phyloP scores from a whole-genome alignment of 225 moss, liverwort and hornwort genomes.

The Bryoerythrophyllum caledonicum region DNA sequence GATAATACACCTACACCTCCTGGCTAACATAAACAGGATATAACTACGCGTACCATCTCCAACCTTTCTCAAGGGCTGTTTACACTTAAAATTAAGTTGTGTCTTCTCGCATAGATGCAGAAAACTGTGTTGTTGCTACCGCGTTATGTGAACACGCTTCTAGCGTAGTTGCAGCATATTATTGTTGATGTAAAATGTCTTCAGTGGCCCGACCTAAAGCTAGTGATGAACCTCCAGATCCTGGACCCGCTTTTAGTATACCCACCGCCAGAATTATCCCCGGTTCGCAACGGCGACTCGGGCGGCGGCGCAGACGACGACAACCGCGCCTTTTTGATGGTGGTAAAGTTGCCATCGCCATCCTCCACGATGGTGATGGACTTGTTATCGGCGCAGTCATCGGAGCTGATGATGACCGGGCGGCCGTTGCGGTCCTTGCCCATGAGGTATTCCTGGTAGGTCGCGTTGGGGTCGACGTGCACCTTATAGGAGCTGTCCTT shows the following conservation, averaged over 20 bases:
- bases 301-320: neutral
- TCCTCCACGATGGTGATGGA: conserved; percentile 41
- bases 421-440: conserved; percentile 48
- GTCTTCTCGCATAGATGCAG: no score
- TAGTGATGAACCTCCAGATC: conserved; percentile 17
- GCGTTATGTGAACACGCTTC: no score
- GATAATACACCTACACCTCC: neutral
- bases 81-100: no score
- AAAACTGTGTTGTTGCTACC: no score
- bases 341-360: conserved; percentile 18
- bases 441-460: conserved; percentile 56
- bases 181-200: no score
- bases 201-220: conserved; percentile 18
- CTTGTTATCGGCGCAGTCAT: conserved; percentile 56
- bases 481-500: conserved; percentile 19
- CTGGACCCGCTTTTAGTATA: neutral
- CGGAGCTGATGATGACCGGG: conserved; percentile 47
- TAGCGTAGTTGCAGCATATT: no score
- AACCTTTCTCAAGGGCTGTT: neutral
- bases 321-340: conserved; percentile 20
- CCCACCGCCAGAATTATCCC: no score
- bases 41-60: neutral
- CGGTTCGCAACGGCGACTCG: neutral
- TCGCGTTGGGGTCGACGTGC: conserved; percentile 45
- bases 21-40: neutral